These are phyloP conservation scores for Penicillium sp. DNA, from an alignment of 2,329 filamentous ascomycete species.

Conservation along the genomic window DNA sequence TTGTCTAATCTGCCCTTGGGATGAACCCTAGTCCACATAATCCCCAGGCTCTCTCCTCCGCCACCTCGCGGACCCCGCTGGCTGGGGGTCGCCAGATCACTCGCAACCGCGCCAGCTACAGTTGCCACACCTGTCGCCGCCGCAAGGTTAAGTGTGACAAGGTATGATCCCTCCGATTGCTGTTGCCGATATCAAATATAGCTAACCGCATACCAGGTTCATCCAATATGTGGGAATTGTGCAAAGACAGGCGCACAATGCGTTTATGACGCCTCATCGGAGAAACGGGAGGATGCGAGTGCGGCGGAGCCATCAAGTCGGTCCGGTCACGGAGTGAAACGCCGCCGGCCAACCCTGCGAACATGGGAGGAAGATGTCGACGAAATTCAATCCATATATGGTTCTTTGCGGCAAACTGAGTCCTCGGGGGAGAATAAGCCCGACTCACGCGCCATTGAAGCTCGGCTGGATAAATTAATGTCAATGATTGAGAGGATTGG, in stretches of 20 bases:
- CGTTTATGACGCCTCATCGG: constrained; percentile 43
- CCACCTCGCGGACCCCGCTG: constrained; percentile 22
- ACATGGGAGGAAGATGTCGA: constrained; percentile 36
- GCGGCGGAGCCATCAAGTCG: constrained; percentile 15
- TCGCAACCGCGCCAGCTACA: constrained; percentile 52
- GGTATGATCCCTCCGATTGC: constrained; percentile 18
- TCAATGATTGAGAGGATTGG: constrained; percentile 51
- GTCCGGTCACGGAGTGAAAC: constrained; percentile 38
- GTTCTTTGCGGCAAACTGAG: constrained; percentile 31
- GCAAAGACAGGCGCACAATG: constrained; percentile 49
- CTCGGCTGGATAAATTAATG: constrained; percentile 49
- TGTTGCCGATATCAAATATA: too few species aligned
- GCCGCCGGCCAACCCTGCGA: constrained; percentile 36
- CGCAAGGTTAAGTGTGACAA: constrained; percentile 55
- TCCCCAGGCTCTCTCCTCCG: constrained; percentile 5
- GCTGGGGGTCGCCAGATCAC: constrained; percentile 49
- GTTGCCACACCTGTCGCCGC: constrained; percentile 51
- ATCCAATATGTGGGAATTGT: constrained; percentile 52
- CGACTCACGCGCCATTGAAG: constrained; percentile 46
- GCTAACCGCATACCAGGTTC: constrained; percentile 34
- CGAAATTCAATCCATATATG: constrained; percentile 38
- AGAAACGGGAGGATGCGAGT: constrained; percentile 25
- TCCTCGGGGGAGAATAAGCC: constrained; percentile 29
- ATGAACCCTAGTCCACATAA: constrained; percentile 21
- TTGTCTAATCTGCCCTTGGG: not conserved